Conservation (phyloP, 2,329 filamentous ascomycete genomes). For the Fusarium acutatum region DNA sequence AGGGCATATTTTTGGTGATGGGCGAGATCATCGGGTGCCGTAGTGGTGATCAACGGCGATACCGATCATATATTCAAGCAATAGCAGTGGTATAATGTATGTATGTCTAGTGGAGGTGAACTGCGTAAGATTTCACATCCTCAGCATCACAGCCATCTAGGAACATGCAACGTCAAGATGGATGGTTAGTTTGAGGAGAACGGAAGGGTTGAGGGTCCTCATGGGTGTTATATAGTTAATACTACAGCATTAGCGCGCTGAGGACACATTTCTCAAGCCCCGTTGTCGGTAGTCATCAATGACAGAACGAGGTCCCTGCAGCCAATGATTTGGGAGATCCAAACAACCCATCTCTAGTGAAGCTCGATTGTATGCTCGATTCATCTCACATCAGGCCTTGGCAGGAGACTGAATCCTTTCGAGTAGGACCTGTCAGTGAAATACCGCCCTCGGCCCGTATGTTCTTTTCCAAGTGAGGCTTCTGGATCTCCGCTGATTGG, state of each 20-base stretch:
- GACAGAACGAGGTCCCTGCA: background rate
- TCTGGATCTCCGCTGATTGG: background rate
- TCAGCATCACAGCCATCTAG: background rate
- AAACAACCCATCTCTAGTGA: background rate
- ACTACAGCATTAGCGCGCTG: background rate
- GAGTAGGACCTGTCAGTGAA: background rate
- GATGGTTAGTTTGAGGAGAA: background rate
- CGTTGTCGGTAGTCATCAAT: background rate
- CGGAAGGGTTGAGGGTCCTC: fast-evolving
- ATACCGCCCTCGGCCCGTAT: fast-evolving
- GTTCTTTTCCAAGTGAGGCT: too few species aligned
- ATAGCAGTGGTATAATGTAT: fast-evolving
- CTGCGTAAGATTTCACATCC: background rate
- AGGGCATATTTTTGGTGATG: background rate
- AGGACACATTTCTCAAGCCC: background rate
- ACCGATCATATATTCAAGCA: background rate
- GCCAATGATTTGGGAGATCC: background rate
- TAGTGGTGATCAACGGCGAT: background rate
- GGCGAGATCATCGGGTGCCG: fast-evolving
- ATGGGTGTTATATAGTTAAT: background rate
- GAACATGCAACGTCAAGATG: fast-evolving
- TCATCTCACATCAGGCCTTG: background rate
- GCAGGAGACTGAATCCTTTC: fast-evolving
- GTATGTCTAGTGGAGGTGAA: fast-evolving
- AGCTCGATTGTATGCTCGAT: background rate